A percentile compares a stretch with the other conserved stretches of the same genome.
Evolutionary conservation across 345 rosid species (phyloP).

Genomic region (Eucalyptus microcorys): DNA sequence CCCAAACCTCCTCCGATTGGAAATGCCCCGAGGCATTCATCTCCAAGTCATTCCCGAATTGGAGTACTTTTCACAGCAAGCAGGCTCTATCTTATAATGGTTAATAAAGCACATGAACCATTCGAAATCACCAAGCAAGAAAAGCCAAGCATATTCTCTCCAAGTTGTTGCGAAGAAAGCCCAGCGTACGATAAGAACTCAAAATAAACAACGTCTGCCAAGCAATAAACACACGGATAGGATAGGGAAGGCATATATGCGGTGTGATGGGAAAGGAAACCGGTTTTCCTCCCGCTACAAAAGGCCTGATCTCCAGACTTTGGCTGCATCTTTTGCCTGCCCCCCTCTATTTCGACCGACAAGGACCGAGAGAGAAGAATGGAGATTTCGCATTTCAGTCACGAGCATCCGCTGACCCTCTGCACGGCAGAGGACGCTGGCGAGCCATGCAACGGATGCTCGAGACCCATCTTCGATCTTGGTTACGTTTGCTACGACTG

Average conservation of each 20-base stretch:
- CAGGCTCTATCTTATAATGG: background rate
- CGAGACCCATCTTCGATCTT: background rate
- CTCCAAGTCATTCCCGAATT: background rate
- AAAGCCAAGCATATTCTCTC: background rate
- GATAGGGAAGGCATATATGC: background rate
- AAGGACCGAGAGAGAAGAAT: background rate
- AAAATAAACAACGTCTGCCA: background rate
- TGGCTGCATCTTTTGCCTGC: background rate
- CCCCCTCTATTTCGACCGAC: too few species aligned
- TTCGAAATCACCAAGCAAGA: background rate
- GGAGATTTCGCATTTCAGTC: background rate
- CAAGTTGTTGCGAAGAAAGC: background rate
- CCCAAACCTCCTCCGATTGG: background rate
- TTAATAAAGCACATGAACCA: background rate
- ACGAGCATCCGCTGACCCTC: background rate
- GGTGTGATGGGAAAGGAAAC: background rate
- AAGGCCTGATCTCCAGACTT: background rate
- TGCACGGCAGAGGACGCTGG: background rate
- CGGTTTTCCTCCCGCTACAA: background rate
- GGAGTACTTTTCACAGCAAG: background rate
- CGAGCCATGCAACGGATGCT: slow-evolving; percentile 4
- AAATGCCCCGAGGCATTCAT: background rate
- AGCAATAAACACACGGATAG: background rate
- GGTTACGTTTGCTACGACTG: slow-evolving; percentile 1
- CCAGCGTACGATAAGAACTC: background rate